A percentile compares a stretch with the other conserved stretches of the same genome.
phyloP scores from a whole-genome alignment of 2,329 filamentous ascomycete genomes.

The Aspergillus eucalypticola region DNA sequence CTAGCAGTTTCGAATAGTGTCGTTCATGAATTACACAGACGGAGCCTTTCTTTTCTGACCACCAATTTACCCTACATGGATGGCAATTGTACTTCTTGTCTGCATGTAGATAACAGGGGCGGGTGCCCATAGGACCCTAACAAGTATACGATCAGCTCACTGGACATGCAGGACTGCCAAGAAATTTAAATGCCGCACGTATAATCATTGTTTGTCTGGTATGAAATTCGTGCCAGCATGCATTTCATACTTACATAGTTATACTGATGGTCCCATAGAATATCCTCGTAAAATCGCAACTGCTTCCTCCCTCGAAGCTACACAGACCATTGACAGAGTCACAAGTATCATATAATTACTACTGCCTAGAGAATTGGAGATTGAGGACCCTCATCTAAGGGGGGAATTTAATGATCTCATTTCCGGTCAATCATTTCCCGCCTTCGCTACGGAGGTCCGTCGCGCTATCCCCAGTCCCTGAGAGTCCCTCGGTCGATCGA shows the following conservation, averaged over 20 bases:
- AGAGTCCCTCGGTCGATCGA: neutral
- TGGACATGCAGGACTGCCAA: neutral
- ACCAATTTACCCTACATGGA: neutral
- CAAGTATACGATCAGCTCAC: neutral
- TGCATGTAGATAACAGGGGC: neutral
- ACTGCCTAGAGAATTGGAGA: neutral
- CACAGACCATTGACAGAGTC: too few species aligned
- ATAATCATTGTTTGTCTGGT: neutral
- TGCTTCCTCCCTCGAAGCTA: too few species aligned
- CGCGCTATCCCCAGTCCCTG: neutral
- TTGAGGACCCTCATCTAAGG: neutral
- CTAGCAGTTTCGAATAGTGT: neutral
- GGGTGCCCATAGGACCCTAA: neutral
- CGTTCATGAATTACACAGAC: neutral
- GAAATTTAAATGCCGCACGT: neutral
- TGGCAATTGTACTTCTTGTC: neutral
- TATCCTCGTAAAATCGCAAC: too few species aligned
- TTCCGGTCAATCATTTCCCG: slow-evolving; percentile 4
- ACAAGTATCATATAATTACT: neutral
- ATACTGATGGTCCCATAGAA: too few species aligned
- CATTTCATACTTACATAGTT: too few species aligned
- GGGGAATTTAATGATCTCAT: slow-evolving; percentile 1
- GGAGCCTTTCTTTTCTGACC: neutral
- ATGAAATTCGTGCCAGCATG: neutral
- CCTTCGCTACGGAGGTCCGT: neutral